These are phyloP conservation scores for Myriosclerotinia curreyana DNA, from an alignment of 2,329 filamentous ascomycete species.

Conservation along the genomic window DNA sequence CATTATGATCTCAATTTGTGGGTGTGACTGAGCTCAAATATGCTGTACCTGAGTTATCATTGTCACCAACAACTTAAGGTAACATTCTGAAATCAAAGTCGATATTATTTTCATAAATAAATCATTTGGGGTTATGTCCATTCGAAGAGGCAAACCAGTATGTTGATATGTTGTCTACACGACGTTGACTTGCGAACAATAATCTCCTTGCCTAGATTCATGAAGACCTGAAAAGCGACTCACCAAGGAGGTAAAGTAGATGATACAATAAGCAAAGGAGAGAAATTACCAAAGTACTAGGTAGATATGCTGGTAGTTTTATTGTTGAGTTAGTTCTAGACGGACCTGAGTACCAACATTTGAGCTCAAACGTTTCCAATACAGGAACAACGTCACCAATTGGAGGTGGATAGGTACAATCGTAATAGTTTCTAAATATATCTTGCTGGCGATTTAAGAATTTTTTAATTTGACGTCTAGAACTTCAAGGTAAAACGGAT, in stretches of 20 bases:
- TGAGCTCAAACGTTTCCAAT: not conserved
- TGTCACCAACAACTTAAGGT: not conserved
- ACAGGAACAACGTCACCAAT: not conserved
- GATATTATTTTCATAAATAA: too few relatives aligned
- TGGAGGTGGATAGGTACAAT: not conserved
- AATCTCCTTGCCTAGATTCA: not conserved
- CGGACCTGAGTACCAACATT: not conserved
- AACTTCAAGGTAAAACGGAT: too few relatives aligned
- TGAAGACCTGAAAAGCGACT: not conserved
- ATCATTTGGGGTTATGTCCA: too few relatives aligned
- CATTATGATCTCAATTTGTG: not conserved
- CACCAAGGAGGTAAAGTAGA: not conserved
- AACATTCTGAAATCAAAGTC: not conserved
- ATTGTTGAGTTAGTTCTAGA: not conserved
- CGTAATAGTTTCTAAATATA: not conserved
- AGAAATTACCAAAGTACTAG: not conserved
- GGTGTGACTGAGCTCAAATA: too few relatives aligned
- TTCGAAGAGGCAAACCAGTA: too few relatives aligned
- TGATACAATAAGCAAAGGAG: not conserved
- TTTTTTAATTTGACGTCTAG: too few relatives aligned
- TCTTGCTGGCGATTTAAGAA: not conserved
- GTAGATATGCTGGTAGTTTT: not conserved
- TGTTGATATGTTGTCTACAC: too few relatives aligned
- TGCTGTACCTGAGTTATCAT: not conserved
- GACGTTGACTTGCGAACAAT: not conserved